Percentiles rank a stretch among this genome's conserved stretches.
These are phyloP conservation scores for Poronia punctata DNA, from an alignment of 495 filamentous ascomycete species.

Conservation along the genomic window DNA sequence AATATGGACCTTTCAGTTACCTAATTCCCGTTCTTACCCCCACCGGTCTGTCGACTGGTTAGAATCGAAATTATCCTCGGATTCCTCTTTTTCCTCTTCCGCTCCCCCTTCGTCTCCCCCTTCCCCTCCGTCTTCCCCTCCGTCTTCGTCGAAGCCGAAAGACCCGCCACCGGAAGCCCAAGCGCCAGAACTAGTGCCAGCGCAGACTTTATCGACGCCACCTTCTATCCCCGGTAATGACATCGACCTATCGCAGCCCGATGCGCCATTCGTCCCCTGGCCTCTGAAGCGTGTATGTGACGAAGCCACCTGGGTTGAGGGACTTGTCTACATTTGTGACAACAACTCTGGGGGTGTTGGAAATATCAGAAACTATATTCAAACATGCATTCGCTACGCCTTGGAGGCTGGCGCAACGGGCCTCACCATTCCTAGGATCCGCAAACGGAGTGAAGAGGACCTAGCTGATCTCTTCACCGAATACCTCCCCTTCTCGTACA, in stretches of 20 bases:
- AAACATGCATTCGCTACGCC: conserved; percentile 45
- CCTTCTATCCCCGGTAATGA: conserved; percentile 8
- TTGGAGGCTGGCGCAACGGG: conserved; percentile 45
- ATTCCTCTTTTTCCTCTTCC: not conserved
- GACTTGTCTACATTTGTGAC: conserved; percentile 42
- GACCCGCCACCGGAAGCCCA: not conserved
- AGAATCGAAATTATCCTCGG: conserved; percentile 11
- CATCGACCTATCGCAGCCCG: conserved; percentile 25
- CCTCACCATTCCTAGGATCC: conserved; percentile 37
- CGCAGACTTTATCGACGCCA: not conserved
- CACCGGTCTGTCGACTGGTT: conserved; percentile 14
- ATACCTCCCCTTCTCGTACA: conserved; percentile 35
- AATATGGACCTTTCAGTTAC: conserved; percentile 20
- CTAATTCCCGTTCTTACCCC: conserved; percentile 9
- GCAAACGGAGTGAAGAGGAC: conserved; percentile 29
- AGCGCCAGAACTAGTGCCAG: too few relatives aligned
- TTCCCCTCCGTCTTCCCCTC: conserved; percentile 9
- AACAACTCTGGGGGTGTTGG: conserved; percentile 48
- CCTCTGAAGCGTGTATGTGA: conserved; percentile 39
- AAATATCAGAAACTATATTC: conserved; percentile 47
- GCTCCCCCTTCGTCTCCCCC: not conserved
- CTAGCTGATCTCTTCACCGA: conserved; percentile 30
- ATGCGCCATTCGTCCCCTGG: conserved; percentile 44
- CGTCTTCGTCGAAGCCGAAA: not conserved
- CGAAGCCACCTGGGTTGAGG: conserved; percentile 34